Conservation (phyloP, 306 rosid genomes). For the Lathyrus aphaca region DNA sequence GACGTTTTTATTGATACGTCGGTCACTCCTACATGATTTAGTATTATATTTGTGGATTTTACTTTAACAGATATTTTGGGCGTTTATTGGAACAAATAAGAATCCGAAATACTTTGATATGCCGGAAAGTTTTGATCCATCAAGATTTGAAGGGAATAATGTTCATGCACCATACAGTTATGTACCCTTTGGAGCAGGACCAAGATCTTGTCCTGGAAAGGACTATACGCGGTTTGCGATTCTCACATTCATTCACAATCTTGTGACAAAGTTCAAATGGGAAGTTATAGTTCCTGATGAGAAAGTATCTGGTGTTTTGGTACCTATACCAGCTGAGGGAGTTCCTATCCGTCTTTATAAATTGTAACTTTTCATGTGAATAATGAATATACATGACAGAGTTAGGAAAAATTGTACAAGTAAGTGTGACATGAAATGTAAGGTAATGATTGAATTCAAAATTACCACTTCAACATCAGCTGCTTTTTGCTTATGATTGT, state of each 20-base stretch:
- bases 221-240: constrained; percentile 39
- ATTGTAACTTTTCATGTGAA: not conserved
- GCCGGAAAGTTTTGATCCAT: constrained; percentile 50
- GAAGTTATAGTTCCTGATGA: constrained; percentile 38
- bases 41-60: constrained; percentile 4
- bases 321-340: constrained; percentile 41
- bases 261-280: constrained; percentile 47
- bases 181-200: constrained; percentile 50
- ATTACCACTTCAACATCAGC: no score
- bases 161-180: constrained; percentile 41
- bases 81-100: constrained; percentile 43
- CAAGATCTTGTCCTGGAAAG: constrained; percentile 47
- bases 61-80: constrained; percentile 46
- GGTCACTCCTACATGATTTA: no score
- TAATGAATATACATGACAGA: not conserved
- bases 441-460: no score
- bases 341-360: constrained; percentile 40
- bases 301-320: constrained; percentile 15
- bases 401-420: not conserved
- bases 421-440: not conserved
- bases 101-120: constrained; percentile 35
- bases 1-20: no score
- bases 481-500: no score
- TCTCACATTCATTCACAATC: constrained; percentile 46
- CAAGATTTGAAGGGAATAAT: constrained; percentile 46